A percentile compares a stretch with the other conserved stretches of the same genome.
These are phyloP conservation scores for Stylonectria norvegica DNA, from an alignment of 2,329 filamentous ascomycete genomes.

Conservation along the genomic window DNA sequence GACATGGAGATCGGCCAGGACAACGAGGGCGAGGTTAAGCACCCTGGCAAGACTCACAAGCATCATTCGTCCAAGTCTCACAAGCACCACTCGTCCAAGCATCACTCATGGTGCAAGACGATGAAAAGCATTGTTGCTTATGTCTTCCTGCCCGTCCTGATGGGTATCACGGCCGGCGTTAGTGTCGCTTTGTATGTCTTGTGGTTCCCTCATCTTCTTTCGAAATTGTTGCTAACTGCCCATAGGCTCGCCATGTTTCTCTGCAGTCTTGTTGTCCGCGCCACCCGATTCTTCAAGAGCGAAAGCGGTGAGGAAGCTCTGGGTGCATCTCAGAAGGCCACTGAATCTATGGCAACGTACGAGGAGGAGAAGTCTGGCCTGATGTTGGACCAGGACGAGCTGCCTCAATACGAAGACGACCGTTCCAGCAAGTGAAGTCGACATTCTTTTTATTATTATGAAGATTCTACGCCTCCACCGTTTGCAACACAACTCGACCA, in stretches of 20 bases:
- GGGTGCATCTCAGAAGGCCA: conserved; percentile 29
- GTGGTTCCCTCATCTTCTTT: neutral
- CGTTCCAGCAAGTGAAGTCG: conserved; percentile 20
- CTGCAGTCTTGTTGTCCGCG: conserved; percentile 57
- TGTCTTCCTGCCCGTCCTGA: conserved; percentile 63
- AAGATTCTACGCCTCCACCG: too few relatives aligned
- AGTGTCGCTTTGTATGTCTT: conserved; percentile 58
- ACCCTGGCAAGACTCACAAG: conserved; percentile 15
- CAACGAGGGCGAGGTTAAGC: conserved; percentile 1
- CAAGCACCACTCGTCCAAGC: conserved; percentile 17
- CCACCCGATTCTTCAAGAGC: conserved; percentile 50
- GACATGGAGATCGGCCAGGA: conserved; percentile 5
- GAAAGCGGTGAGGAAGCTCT: conserved; percentile 11
- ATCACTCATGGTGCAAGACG: conserved; percentile 44
- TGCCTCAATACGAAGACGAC: conserved; percentile 28
- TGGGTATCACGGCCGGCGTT: conserved; percentile 67
- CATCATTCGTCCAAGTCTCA: too few relatives aligned
- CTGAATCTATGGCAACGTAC: conserved; percentile 33
- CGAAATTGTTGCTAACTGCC: conserved; percentile 25
- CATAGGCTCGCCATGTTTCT: conserved; percentile 60
- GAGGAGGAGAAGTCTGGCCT: conserved; percentile 51
- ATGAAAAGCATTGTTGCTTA: conserved; percentile 57
- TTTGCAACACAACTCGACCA: too few relatives aligned
- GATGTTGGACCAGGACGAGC: conserved; percentile 38
- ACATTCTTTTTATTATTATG: neutral